These are phyloP conservation scores for Trichoderma cornu-damae DNA, from an alignment of 2,329 filamentous ascomycete species.

Conservation along the genomic window DNA sequence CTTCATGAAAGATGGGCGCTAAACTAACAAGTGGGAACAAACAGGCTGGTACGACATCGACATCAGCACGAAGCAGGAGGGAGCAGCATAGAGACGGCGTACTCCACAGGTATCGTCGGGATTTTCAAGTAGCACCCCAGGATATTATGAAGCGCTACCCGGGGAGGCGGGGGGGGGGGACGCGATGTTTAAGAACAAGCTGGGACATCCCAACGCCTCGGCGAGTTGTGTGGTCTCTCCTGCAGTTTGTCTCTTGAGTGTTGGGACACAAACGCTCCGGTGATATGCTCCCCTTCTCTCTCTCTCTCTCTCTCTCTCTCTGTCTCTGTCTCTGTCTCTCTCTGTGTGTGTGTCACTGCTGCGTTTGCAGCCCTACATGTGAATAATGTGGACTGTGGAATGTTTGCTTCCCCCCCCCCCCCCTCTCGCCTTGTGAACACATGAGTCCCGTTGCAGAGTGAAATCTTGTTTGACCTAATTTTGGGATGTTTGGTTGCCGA, in stretches of 20 bases:
- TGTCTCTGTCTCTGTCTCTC: neutral
- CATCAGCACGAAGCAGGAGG: neutral
- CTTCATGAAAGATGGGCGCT: neutral
- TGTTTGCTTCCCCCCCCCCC: neutral
- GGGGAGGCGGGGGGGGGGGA: neutral
- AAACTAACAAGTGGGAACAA: neutral
- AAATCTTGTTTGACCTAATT: neutral
- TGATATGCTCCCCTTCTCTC: neutral
- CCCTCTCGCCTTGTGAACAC: neutral
- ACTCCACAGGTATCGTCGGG: neutral
- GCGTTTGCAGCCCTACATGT: conserved; percentile 4
- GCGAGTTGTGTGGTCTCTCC: neutral
- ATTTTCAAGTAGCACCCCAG: neutral
- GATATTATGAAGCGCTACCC: neutral
- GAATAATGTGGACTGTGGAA: neutral
- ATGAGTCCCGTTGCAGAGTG: neutral
- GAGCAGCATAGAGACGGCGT: neutral
- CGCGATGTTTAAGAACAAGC: neutral
- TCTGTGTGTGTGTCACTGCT: neutral
- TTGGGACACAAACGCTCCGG: conserved; percentile 1
- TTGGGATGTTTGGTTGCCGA: too few relatives aligned
- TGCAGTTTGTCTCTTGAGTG: neutral
- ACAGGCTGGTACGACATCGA: neutral
- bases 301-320: neutral
- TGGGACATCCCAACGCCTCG: neutral